Evolutionary conservation across 2,329 filamentous ascomycete genomes (phyloP), one percentile per base, ranked within the genome.

Genomic region (Fusarium chuoi): DNA sequence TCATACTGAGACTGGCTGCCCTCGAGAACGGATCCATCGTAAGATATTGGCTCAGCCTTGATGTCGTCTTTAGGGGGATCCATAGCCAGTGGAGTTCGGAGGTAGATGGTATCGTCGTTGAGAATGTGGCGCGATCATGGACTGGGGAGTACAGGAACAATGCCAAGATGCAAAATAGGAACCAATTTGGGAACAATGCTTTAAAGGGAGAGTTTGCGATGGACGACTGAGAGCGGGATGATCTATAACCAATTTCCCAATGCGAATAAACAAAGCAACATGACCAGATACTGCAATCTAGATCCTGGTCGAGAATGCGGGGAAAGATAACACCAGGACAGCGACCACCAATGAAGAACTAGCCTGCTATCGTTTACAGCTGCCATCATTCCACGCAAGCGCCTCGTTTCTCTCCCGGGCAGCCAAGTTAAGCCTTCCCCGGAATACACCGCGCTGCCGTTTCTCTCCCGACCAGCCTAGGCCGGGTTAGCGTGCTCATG

Each of bases 271-370:
- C 10, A 22, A 42, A 26, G 20, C 28, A 64, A 24, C 17, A 41
- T 36, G 30, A 14, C 41, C 15, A 13, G 12, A 35, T 18, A 24
- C 7, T 22, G 22, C 36, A 45, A 54, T 65, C 62, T 48, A 64
- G 59, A 64, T 36, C 35, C 26, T 12, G 18, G 42, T n/a, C 17
- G 28, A 36, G 48, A 65, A 63, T 55, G 62, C 41, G 62, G 62
- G 54, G 59, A 15, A 7, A 42, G 48, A 55, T 30, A 55, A 36
- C n/a, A 13, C 4, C 8, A 38, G n/a, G 26, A 28, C 6, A 30
- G 12, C 26, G 7, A 18, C 20, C 4, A 46, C 62, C 45, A 63
- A 65, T 63, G 13, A 42, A 36, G 10, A 13, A 6, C n/a, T 28
- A 41, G 35, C 8, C 28, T 63, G 20, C 17, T 46, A 55, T 46